These are phyloP conservation scores for Phialophora tarda DNA, from an alignment of 2,329 filamentous ascomycete species.

Conservation along the genomic window DNA sequence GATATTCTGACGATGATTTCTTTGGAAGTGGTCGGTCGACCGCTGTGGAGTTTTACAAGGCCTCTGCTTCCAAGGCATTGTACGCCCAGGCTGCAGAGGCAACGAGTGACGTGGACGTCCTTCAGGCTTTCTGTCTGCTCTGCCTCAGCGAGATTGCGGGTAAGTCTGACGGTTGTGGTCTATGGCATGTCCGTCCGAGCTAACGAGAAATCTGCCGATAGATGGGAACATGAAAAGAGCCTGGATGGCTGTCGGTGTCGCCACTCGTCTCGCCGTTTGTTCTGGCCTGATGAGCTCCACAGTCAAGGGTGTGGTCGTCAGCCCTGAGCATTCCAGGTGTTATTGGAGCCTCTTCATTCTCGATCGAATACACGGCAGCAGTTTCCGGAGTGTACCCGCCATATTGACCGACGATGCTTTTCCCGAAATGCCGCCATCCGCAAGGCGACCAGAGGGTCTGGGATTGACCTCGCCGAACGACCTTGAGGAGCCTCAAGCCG, in stretches of 20 bases:
- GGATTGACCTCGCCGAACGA: not conserved
- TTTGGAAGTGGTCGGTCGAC: slow-evolving; percentile 37
- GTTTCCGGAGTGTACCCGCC: slow-evolving; percentile 27
- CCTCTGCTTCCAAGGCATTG: slow-evolving; percentile 41
- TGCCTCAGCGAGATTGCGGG: slow-evolving; percentile 33
- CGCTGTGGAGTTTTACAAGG: slow-evolving; percentile 44
- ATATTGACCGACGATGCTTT: slow-evolving; percentile 26
- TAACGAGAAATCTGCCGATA: slow-evolving; percentile 2
- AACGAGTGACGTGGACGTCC: slow-evolving; percentile 15
- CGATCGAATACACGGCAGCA: slow-evolving; percentile 35
- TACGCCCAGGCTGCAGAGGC: slow-evolving; percentile 27
- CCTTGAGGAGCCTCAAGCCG: not conserved
- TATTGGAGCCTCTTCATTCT: slow-evolving; percentile 36
- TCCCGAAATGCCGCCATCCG: slow-evolving; percentile 28
- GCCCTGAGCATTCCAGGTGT: slow-evolving; percentile 27
- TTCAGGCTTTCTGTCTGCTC: slow-evolving; percentile 35
- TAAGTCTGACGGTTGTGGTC: slow-evolving; percentile 3
- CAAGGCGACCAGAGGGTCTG: not conserved
- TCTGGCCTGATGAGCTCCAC: slow-evolving; percentile 19
- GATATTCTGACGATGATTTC: slow-evolving; percentile 48
- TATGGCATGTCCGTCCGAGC: not conserved
- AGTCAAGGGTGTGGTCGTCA: not conserved
- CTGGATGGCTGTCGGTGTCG: slow-evolving; percentile 35
- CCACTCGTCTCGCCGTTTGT: slow-evolving; percentile 28
- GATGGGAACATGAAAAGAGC: slow-evolving; percentile 32